Evolutionary conservation across 306 rosid genomes (phyloP), one percentile per base, ranked within the genome.

Genomic region (Ammopiptanthus mongolicus): DNA sequence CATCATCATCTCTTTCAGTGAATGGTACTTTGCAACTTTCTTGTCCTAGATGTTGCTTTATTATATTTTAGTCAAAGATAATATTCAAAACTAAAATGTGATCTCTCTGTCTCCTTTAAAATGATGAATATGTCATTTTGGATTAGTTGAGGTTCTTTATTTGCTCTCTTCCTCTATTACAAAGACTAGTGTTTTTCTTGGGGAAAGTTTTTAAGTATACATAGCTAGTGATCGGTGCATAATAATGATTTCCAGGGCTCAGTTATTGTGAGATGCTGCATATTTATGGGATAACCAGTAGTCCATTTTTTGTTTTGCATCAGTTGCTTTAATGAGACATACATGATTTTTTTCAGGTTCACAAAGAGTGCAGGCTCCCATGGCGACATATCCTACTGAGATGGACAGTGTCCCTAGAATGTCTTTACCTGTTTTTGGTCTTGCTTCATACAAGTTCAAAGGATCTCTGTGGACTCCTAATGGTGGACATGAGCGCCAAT

Each of bases 391-490:
- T 82, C 72, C 81, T 2, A 68, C 80, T 1, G 92, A 80, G 74
- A 62, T 68, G 19, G 88, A 84, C 39, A 80, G 84, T 80, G 66
- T 44, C 63, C 80, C 87, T 23, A 89, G 71, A 78, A 79, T 91
- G 81, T 80, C 85, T 5, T 85, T 93, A 42, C 97, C 90, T 25
- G 93, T 81, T 63, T 89, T 89, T 81, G 98, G 98, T 76, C 89
- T 93, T 74, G 96, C 98, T 36, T 88, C 97, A 39, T 91, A 93
- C 86, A 93, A 93, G 86, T 89, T 93, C 82, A 93, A 80, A 85
- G 97, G 93, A 57, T 75, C 96, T 19, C 66, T 93, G 83, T 93
- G 98, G 98, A 93, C 90, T 19, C 86, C 91, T 17, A 83, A 76
- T 51, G 98, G 96, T 65, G 96, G 92, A 51, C 15, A 3, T 3